phyloP scores from a whole-genome alignment of 2,329 filamentous ascomycete genomes.

The Pseudopithomyces maydicus region DNA sequence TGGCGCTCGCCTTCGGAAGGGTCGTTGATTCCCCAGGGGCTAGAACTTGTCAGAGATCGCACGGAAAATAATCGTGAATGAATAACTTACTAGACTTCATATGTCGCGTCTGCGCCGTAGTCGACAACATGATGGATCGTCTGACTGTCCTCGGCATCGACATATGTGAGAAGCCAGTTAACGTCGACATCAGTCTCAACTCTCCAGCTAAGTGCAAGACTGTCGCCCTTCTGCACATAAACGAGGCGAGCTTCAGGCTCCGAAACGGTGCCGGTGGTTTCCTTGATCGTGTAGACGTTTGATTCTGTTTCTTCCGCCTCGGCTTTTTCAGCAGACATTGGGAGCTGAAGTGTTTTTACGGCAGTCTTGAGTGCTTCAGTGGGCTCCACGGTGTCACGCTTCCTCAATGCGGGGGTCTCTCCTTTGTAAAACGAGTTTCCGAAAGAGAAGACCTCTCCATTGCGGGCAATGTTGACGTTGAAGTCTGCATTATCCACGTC shows the following conservation, averaged over 20 bases:
- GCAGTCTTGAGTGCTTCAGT: conserved; percentile 51
- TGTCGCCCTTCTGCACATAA: conserved; percentile 58
- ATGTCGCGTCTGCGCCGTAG: conserved; percentile 61
- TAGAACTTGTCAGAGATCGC: conserved; percentile 12
- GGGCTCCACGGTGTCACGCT: conserved; percentile 52
- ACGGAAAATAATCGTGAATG: background rate
- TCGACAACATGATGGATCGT: conserved; percentile 61
- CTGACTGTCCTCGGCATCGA: conserved; percentile 56
- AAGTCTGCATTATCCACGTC: conserved; percentile 67
- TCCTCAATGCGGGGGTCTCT: conserved; percentile 48
- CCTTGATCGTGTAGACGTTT: conserved; percentile 53
- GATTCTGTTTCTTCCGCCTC: conserved; percentile 46
- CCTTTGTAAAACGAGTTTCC: conserved; percentile 58
- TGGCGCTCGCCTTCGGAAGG: conserved; percentile 55
- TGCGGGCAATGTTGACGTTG: conserved; percentile 61
- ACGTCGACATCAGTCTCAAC: conserved; percentile 62
- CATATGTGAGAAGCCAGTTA: conserved; percentile 65
- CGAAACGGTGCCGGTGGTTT: conserved; percentile 54
- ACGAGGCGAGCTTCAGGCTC: conserved; percentile 62
- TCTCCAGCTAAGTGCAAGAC: conserved; percentile 60
- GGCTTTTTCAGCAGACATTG: conserved; percentile 48
- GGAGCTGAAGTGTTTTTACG: conserved; percentile 47
- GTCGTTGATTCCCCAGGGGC: conserved; percentile 59
- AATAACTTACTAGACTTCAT: conserved; percentile 57
- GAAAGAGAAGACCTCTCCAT: conserved; percentile 63